Evolutionary conservation across 495 filamentous ascomycete species (phyloP), one percentile per base, ranked within the genome.

Genomic region (Annulohypoxylon moriforme): DNA sequence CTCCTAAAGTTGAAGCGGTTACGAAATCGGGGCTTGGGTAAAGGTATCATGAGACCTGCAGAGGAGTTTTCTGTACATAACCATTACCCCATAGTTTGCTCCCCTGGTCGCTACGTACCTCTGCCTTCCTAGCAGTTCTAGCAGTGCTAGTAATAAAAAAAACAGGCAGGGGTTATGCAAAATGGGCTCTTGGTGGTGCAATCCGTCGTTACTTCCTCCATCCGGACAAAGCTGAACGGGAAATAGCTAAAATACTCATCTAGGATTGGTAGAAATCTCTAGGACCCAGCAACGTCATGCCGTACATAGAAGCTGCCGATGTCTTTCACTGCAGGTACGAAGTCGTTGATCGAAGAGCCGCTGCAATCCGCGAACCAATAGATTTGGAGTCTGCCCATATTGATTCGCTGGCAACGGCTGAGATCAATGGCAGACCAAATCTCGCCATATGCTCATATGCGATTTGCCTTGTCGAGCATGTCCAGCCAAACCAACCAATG

Each of bases 61-160:
- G 65, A 63, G 16, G 55, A 60, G 68, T 76, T 79, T 78, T 63
- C 69, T 42, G 71, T 79, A 72, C 67, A 64, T 79, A 79, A 79
- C 49, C 11, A 74, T 79, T 79, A 79, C 77, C 77, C 77, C 74
- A 79, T 79, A 77, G 76, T 74, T 76, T 78, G 69, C 69, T 76
- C 52, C 52, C 74, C 68, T 75, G 36, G 61, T 57, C 71, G 50
- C 62, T 69, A n/a, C n/a, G n/a, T n/a, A n/a, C n/a, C n/a, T n/a
- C n/a, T n/a, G n/a, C n/a, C n/a, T n/a, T n/a, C n/a, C n/a, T n/a
- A n/a, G n/a, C n/a, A n/a, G n/a, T n/a, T n/a, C n/a, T n/a, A n/a
- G n/a, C n/a, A n/a, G n/a, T n/a, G n/a, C n/a, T n/a, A n/a, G n/a
- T n/a, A n/a, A n/a, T n/a, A 53, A 1, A 6, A 44, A 18, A 18